Evolutionary conservation across 139 green algal genomes (phyloP), one percentile per base, ranked within the genome.

Genomic region (Edaphochlamys debaryana): DNA sequence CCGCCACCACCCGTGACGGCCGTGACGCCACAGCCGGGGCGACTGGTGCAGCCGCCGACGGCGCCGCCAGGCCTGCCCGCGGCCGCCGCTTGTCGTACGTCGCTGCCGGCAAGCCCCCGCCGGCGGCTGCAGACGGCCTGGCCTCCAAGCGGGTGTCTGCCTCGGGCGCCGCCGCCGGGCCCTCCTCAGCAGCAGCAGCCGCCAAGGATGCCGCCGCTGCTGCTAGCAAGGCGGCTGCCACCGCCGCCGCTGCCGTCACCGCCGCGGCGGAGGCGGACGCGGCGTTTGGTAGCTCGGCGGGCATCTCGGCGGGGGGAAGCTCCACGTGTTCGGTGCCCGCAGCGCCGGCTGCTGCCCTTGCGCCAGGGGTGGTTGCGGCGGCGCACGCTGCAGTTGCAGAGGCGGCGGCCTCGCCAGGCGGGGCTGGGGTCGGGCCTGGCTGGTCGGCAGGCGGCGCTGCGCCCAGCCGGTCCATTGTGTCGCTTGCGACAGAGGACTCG

Each of bases 401-500:
- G 56, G 56, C 60, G 11, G 60, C 60, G 60, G 60, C 30, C 19
- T n/a, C n/a, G n/a, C n/a, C n/a, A n/a, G n/a, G n/a, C n/a, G n/a
- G n/a, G n/a, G n/a, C n/a, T n/a, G n/a, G n/a, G n/a, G n/a, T n/a
- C n/a, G n/a, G n/a, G n/a, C n/a, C n/a, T n/a, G n/a, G n/a, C n/a
- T n/a, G n/a, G n/a, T n/a, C n/a, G n/a, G n/a, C n/a, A n/a, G n/a
- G n/a, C n/a, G n/a, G n/a, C n/a, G 45, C 45, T 13, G 45, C 54
- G 4, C 17, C 11, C 54, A 32, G 54, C 22, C 54, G 23, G 54
- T 30, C 22, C n/a, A 40, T 62, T 9, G 27, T 67, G 1, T 72
- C 63, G 4, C 25, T 82, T 62, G 30, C 76, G 23, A 67, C 76
- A 17, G 76, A 82, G 42, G 76, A 73, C 32, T 82, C 76, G 32